Base-by-base conservation (phyloP, 2,329 filamentous ascomycete genomes). In the Alternaria brassicicola region DNA sequence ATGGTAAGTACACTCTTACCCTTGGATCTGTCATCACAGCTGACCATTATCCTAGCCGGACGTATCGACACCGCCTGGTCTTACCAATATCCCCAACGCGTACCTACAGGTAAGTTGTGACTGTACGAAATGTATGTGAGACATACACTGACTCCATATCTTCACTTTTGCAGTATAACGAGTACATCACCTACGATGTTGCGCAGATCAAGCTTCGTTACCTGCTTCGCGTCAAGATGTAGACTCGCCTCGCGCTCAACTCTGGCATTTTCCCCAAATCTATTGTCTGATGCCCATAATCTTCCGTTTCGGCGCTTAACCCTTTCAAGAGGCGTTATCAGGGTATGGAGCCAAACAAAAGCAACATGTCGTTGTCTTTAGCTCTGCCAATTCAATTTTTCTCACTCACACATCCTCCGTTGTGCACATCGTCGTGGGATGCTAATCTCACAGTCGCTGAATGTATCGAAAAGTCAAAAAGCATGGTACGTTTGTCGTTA, bases 151-250 rank as follows among this genome's bases (percentile, higher is more conserved):
- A n/a, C n/a, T n/a, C n/a, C n/a, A n/a, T n/a, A n/a, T n/a, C n/a
- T n/a, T n/a, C n/a, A n/a, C n/a, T n/a, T n/a, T n/a, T n/a, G 21
- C 73, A 78, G 48, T 92, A 92, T 78, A 92, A 92, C 70, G 89
- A 92, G 78, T 92, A 88, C 74, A 91, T 92, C 61, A 83, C 82
- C 50, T 92, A 92, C 68, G 84, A 92, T 63, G 79, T 90, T 3
- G 81, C 87, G 0, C 89, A 92, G 73, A 83, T 92, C 31, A 86
- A 87, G 41, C 80, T 92, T 5, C 84, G 89, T 5, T 92, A 92
- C 68, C 80, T 92, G 4, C 84, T 92, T 70, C 83, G 86, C 6
- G 85, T 91, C 2, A 62, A 57, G 31, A 74, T 71, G 67, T 72
- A 68, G 36, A 42, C 33, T 12, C 21, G 5, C 6, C 1, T 31